phyloP scores from a whole-genome alignment of 192 early-diverging fungal genomes.

The Backusella macrospora region DNA sequence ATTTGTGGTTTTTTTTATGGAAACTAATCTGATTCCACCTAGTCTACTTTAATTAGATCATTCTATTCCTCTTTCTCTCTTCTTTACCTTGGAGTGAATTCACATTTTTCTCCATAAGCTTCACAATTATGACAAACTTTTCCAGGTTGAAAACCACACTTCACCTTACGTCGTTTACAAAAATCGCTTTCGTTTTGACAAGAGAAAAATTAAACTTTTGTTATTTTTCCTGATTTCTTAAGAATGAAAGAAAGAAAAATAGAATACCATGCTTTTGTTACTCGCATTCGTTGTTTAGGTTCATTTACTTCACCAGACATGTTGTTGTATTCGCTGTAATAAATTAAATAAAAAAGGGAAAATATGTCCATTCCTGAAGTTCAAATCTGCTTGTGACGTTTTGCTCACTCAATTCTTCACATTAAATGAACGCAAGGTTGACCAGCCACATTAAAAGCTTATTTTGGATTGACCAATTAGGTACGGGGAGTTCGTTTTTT shows the following conservation, averaged over 20 bases:
- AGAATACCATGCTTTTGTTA: background rate
- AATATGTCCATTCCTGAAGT: too few species aligned
- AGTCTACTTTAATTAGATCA: background rate
- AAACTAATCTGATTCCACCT: too few species aligned
- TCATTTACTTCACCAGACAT: background rate
- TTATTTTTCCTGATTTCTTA: background rate
- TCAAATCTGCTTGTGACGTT: too few species aligned
- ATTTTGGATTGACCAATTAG: too few species aligned
- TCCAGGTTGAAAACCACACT: conserved; percentile 28
- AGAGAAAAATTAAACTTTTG: background rate
- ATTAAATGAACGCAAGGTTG: too few species aligned
- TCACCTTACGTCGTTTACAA: conserved; percentile 33
- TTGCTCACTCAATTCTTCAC: too few species aligned
- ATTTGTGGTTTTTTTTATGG: background rate
- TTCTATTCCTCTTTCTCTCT: background rate
- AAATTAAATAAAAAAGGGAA: too few species aligned
- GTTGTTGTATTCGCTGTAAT: background rate
- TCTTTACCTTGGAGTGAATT: conserved; percentile 33
- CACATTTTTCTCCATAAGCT: conserved; percentile 27
- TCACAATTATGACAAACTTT: conserved; percentile 30
- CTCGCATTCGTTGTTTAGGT: background rate
- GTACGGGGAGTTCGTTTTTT: too few species aligned
- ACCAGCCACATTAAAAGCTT: too few species aligned
- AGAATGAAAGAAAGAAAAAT: background rate
- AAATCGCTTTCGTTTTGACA: conserved; percentile 24